Evolutionary conservation across 352 stramenopile genomes (phyloP).

Genomic region (Peronospora destructor): DNA sequence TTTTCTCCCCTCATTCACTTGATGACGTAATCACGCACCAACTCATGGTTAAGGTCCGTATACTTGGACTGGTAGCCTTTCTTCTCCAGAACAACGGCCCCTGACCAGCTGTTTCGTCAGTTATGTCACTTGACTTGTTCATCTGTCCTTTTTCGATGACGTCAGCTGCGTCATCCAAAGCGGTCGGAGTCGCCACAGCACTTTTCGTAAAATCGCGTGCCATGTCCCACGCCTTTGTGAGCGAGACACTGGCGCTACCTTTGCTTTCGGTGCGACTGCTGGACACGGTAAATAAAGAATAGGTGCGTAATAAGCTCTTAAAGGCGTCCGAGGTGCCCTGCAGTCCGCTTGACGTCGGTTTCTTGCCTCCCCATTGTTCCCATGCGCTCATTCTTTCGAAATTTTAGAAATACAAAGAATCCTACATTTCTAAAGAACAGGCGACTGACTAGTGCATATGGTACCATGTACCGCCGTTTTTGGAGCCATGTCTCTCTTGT

Average conservation of each 20-base stretch:
- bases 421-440: too few species aligned
- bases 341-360: conserved; percentile 27
- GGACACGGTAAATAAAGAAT: conserved; percentile 41
- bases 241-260: conserved; percentile 23
- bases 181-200: conserved; percentile 12
- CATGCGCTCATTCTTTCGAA: conserved; percentile 39
- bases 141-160: conserved; percentile 44
- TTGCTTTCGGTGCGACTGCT: conserved; percentile 28
- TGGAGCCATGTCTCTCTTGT: not conserved
- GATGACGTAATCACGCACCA: conserved; percentile 24
- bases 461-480: conserved; percentile 10
- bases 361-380: conserved; percentile 72
- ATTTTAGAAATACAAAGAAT: conserved; percentile 2
- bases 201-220: conserved; percentile 47
- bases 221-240: conserved; percentile 62
- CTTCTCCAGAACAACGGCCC: conserved; percentile 42
- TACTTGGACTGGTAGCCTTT: conserved; percentile 23
- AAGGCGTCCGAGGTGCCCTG: conserved; percentile 44
- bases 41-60: conserved; percentile 46
- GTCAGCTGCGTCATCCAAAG: conserved; percentile 22
- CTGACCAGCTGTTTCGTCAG: conserved; percentile 16
- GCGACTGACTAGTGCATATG: conserved; percentile 1
- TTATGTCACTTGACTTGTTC: conserved; percentile 16
- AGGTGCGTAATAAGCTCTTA: conserved; percentile 40
- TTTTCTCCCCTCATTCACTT: too few species aligned